These are phyloP conservation scores for Mycosphaerella sp. DNA, from an alignment of 2,329 filamentous ascomycete genomes.

Conservation along the genomic window DNA sequence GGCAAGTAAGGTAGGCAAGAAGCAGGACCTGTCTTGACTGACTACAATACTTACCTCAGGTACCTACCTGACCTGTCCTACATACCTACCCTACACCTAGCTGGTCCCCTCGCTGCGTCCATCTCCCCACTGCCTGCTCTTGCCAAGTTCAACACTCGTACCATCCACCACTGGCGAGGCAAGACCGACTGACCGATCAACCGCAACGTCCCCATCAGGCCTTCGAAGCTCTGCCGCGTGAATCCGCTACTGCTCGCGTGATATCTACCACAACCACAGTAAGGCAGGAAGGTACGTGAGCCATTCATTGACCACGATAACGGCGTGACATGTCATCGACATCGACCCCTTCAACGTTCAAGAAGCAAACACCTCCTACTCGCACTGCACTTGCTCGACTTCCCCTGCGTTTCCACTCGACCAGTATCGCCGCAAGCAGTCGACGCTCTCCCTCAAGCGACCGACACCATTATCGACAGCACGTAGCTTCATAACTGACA, in stretches of 20 bases:
- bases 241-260: background rate
- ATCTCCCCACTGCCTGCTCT: background rate
- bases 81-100: no score
- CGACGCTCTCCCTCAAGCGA: background rate
- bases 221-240: background rate
- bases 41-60: no score
- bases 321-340: background rate
- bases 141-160: background rate
- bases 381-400: background rate
- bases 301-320: conserved; percentile 1
- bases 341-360: background rate
- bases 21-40: no score
- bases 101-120: background rate
- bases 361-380: background rate
- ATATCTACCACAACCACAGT: background rate
- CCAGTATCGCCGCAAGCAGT: background rate
- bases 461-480: background rate
- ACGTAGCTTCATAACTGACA: conserved; percentile 12
- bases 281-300: background rate
- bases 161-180: background rate
- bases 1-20: no score
- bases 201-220: background rate
- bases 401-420: background rate
- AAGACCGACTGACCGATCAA: background rate
- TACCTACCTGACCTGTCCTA: no score